A percentile compares a stretch with the other conserved stretches of the same genome.
Evolutionary conservation across 352 stramenopile species (phyloP).

Genomic region (Phytophthora constricta): DNA sequence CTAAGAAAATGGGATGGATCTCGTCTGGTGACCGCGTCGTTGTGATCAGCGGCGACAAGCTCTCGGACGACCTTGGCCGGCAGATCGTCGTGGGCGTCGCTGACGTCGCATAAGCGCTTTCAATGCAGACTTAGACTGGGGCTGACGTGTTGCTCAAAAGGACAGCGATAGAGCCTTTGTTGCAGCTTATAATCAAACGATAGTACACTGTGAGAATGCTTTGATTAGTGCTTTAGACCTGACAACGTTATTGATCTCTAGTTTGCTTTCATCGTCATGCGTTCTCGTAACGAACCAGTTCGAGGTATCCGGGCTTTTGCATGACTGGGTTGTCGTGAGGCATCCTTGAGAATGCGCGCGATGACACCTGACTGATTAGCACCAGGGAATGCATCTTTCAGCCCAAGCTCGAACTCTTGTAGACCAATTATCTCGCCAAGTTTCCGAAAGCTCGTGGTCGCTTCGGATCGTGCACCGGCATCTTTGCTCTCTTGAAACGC

Average conservation of each 20-base stretch:
- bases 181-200: slow-evolving; percentile 21
- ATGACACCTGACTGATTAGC: slow-evolving; percentile 30
- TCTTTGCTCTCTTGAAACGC: slow-evolving; percentile 61
- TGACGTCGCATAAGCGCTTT: slow-evolving; percentile 65
- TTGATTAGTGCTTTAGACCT: slow-evolving; percentile 26
- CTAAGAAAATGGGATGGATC: slow-evolving; percentile 93
- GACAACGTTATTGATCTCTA: slow-evolving; percentile 7
- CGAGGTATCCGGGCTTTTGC: slow-evolving; percentile 11
- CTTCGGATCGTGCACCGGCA: slow-evolving; percentile 46
- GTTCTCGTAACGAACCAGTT: slow-evolving; percentile 43
- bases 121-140: background rate
- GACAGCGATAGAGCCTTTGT: background rate
- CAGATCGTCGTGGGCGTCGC: slow-evolving; percentile 87
- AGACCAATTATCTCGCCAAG: slow-evolving; percentile 49
- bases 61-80: slow-evolving; percentile 81
- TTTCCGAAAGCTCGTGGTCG: slow-evolving; percentile 45
- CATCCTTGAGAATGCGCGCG: slow-evolving; percentile 52
- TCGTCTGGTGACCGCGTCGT: slow-evolving; percentile 90
- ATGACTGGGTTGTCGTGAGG: slow-evolving; percentile 20
- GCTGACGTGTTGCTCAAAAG: background rate
- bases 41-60: slow-evolving; percentile 81
- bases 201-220: slow-evolving; percentile 30
- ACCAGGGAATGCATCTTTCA: slow-evolving; percentile 39
- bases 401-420: slow-evolving; percentile 33
- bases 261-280: slow-evolving; percentile 33